Percentiles rank a stretch among this genome's conserved stretches.
Evolutionary conservation across 148 eudicot genomes (phyloP).

Genomic region (Rhododendron ferrugineum): DNA sequence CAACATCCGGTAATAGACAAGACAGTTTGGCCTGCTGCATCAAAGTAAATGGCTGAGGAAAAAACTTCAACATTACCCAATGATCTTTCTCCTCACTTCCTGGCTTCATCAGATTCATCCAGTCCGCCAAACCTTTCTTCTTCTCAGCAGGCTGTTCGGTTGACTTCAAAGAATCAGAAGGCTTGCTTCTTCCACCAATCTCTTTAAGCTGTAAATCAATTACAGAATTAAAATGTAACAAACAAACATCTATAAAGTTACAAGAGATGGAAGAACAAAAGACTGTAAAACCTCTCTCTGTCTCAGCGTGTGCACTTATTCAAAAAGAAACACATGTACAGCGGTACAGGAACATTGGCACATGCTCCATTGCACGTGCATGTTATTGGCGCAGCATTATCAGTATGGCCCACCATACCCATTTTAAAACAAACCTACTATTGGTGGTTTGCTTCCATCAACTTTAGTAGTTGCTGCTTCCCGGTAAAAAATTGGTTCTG

Average conservation of each 20-base stretch:
- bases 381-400: neutral
- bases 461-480: neutral
- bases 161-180: conserved; percentile 45
- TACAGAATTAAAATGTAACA: neutral
- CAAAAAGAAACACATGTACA: neutral
- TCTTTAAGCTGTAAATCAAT: conserved; percentile 61
- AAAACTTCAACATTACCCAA: conserved; percentile 48
- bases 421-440: neutral
- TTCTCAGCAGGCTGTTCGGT: conserved; percentile 61
- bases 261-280: neutral
- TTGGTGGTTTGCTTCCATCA: neutral
- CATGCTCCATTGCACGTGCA: neutral
- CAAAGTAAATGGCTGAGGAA: neutral
- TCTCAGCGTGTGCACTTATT: neutral
- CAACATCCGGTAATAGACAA: neutral
- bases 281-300: neutral
- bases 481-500: neutral
- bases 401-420: neutral
- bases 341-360: neutral
- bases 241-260: neutral
- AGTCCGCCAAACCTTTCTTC: conserved; percentile 76
- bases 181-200: conserved; percentile 69
- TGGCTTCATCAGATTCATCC: conserved; percentile 70
- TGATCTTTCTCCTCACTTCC: conserved; percentile 92
- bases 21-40: neutral